Percentiles rank a stretch among this genome's conserved stretches.
phyloP scores from a whole-genome alignment of 1,284 basidiomycete species.

The Austropuccinia psidii region DNA sequence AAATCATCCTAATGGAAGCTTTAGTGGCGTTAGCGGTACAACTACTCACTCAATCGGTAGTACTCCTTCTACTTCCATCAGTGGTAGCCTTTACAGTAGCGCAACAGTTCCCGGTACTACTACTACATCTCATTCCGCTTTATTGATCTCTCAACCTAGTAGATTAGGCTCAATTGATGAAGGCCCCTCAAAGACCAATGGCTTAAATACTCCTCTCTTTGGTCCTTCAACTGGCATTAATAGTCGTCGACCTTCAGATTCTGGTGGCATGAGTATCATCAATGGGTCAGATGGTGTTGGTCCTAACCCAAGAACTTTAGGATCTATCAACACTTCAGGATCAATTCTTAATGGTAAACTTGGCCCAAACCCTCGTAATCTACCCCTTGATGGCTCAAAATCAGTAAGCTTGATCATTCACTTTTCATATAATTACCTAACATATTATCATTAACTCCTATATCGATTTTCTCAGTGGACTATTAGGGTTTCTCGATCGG shows the following conservation, averaged over 20 bases:
- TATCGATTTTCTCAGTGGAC: conserved; percentile 25
- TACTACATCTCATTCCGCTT: neutral
- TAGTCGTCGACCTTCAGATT: conserved; percentile 29
- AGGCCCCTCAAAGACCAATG: neutral
- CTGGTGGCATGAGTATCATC: conserved; percentile 20
- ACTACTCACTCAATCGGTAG: conserved; percentile 6
- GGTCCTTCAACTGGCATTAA: neutral
- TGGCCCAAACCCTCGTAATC: neutral
- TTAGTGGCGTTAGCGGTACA: conserved; percentile 16
- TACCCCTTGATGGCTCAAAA: conserved; percentile 10
- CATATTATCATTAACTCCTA: neutral
- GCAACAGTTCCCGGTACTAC: neutral
- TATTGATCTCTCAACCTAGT: conserved; percentile 10
- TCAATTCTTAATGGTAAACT: conserved; percentile 19
- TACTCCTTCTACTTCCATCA: neutral
- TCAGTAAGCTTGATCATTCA: conserved; percentile 10
- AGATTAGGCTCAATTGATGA: conserved; percentile 34
- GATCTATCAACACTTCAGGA: neutral
- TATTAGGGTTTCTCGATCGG: conserved; percentile 68
- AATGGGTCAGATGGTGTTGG: conserved; percentile 32
- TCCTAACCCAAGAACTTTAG: neutral
- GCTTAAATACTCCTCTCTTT: neutral
- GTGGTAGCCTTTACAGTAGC: conserved; percentile 7
- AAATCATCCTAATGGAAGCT: conserved; percentile 16
- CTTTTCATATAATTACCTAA: neutral